These are phyloP conservation scores for Clonostachys chloroleuca DNA, from an alignment of 2,329 filamentous ascomycete species.

Conservation along the genomic window DNA sequence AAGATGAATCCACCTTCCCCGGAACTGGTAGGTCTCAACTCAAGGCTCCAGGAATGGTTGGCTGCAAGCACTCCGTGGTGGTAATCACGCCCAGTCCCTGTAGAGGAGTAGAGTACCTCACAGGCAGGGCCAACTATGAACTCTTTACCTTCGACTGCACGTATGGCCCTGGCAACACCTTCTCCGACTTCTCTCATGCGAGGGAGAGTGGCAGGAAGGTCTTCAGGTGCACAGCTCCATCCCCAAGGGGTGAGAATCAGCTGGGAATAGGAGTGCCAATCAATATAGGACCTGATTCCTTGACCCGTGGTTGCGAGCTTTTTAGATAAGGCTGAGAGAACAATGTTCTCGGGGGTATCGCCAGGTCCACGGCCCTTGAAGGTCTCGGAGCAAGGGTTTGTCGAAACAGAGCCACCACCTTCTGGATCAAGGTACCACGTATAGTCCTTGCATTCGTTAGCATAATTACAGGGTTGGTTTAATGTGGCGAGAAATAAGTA, in stretches of 20 bases:
- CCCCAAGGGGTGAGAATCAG: slow-evolving; percentile 51
- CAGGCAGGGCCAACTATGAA: slow-evolving; percentile 11
- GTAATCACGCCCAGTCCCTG: slow-evolving; percentile 10
- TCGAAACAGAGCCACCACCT: slow-evolving; percentile 29
- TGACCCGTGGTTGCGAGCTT: slow-evolving; percentile 28
- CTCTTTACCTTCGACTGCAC: not conserved
- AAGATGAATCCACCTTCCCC: slow-evolving; percentile 9
- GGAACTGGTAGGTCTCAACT: slow-evolving; percentile 8
- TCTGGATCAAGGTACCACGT: slow-evolving; percentile 26
- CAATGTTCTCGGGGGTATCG: slow-evolving; percentile 41
- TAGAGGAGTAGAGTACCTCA: slow-evolving; percentile 12
- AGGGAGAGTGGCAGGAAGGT: slow-evolving; percentile 12
- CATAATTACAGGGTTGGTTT: not conserved
- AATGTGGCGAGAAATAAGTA: not conserved
- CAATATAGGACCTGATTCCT: slow-evolving; percentile 51
- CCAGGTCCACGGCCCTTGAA: slow-evolving; percentile 33
- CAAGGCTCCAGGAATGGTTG: slow-evolving; percentile 13
- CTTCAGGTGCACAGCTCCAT: slow-evolving; percentile 37
- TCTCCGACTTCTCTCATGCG: slow-evolving; percentile 13
- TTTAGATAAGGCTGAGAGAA: slow-evolving; percentile 39
- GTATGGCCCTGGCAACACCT: slow-evolving; percentile 37
- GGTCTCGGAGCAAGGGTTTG: slow-evolving; percentile 37
- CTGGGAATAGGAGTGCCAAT: slow-evolving; percentile 56
- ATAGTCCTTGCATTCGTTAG: not conserved
- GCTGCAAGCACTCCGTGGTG: slow-evolving; percentile 11